Conservation (phyloP, 2,329 filamentous ascomycete genomes). For the Monilinia fructigena region DNA sequence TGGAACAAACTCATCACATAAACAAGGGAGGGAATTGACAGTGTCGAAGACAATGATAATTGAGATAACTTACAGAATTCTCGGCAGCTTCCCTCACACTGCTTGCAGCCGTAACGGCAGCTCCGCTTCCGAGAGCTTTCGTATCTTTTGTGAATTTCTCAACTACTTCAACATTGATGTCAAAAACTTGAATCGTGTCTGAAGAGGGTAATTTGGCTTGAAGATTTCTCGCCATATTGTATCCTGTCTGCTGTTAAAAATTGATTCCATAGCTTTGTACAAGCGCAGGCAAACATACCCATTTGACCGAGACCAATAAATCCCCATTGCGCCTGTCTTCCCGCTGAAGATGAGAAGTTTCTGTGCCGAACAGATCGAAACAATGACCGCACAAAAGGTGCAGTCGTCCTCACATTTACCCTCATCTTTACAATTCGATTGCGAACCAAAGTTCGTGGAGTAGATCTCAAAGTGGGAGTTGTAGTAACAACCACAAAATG, state of each 20-base stretch:
- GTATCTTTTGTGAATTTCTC: conserved; percentile 55
- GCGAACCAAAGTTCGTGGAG: not conserved
- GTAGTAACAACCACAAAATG: not conserved
- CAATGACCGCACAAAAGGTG: conserved; percentile 31
- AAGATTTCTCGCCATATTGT: conserved; percentile 71
- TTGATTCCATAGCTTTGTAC: conserved; percentile 21
- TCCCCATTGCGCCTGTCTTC: conserved; percentile 52
- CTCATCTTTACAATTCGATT: conserved; percentile 32
- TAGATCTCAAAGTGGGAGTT: not conserved
- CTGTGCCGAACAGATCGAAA: conserved; percentile 32
- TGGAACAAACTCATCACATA: conserved; percentile 39
- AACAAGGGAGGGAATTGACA: conserved; percentile 25
- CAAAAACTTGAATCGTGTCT: conserved; percentile 63
- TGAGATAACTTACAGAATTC: conserved; percentile 55
- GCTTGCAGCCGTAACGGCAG: conserved; percentile 54
- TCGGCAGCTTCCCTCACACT: conserved; percentile 63
- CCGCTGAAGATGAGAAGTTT: conserved; percentile 48
- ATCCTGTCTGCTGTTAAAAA: conserved; percentile 49
- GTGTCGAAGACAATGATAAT: conserved; percentile 6
- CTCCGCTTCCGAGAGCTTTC: conserved; percentile 41
- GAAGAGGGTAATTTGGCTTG: conserved; percentile 61
- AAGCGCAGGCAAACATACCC: conserved; percentile 46
- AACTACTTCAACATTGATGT: conserved; percentile 59
- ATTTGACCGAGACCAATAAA: conserved; percentile 61
- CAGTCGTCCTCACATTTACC: conserved; percentile 31